A percentile compares a stretch with the other conserved stretches of the same genome.
Conservation (phyloP, 805 yeast genomes). For the Candida odintsovae region DNA sequence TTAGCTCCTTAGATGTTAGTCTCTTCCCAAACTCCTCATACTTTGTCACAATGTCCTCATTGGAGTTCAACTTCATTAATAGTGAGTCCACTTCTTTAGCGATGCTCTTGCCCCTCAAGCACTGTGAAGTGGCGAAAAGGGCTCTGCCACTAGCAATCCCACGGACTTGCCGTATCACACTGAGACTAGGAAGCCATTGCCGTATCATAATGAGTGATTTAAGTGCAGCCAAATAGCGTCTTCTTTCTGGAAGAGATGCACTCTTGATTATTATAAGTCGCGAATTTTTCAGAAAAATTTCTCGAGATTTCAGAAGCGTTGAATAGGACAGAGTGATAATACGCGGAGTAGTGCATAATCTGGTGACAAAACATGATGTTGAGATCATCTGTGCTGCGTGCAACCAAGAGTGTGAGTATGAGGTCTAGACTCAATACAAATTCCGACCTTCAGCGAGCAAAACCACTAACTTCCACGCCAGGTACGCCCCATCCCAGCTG, state of each 20-base stretch:
- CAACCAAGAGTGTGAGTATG: slow-evolving; percentile 26
- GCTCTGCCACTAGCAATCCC: background rate
- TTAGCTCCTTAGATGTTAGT: background rate
- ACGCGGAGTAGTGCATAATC: background rate
- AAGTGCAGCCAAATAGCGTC: background rate
- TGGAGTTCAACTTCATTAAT: background rate
- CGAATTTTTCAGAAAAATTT: slow-evolving; percentile 1
- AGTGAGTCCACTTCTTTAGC: background rate
- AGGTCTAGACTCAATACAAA: background rate
- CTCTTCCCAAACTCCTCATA: background rate
- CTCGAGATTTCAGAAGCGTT: background rate
- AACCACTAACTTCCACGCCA: slow-evolving; percentile 1
- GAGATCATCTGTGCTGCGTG: slow-evolving; percentile 20
- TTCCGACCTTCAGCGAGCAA: background rate
- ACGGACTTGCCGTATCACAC: background rate
- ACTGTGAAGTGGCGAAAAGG: background rate
- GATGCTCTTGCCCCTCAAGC: background rate
- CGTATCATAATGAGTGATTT: background rate
- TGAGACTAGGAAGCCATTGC: background rate
- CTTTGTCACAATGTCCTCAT: background rate
- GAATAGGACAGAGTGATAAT: background rate
- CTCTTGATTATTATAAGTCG: background rate
- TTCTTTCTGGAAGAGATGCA: background rate
- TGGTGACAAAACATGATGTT: slow-evolving; percentile 8
- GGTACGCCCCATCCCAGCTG: slow-evolving; percentile 12